Evolutionary conservation across 1,139 yeast genomes (phyloP).

Genomic region (Magnusiomyces sp.): DNA sequence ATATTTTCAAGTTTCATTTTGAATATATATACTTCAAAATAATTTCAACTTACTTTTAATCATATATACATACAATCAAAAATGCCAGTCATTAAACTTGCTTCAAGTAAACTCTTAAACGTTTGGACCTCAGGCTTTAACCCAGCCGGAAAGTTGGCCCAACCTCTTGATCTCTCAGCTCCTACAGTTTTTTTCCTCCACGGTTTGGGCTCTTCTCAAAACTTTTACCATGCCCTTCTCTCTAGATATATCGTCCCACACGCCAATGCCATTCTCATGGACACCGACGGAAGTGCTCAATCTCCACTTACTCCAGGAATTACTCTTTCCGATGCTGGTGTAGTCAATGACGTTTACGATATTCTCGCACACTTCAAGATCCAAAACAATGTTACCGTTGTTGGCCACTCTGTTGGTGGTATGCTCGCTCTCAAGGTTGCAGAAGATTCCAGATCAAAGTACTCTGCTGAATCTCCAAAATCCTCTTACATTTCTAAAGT

Average conservation of each 20-base stretch:
- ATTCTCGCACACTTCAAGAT: constrained; percentile 20
- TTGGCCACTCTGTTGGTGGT: constrained; percentile 33
- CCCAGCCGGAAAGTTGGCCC: constrained; percentile 4
- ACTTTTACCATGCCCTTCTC: constrained; percentile 25
- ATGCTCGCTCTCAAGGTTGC: constrained; percentile 26
- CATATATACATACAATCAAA: not conserved
- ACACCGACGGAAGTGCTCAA: constrained; percentile 27
- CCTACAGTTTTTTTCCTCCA: constrained; percentile 25
- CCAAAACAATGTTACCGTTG: constrained; percentile 17
- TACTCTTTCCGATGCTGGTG: constrained; percentile 18
- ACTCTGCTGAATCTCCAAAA: constrained; percentile 4
- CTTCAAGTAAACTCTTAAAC: constrained; percentile 7
- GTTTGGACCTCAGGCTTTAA: constrained; percentile 10
- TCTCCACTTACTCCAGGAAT: constrained; percentile 16
- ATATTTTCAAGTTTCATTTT: too few relatives aligned
- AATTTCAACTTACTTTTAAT: not conserved
- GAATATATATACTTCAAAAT: not conserved
- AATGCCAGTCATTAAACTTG: not conserved
- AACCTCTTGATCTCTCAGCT: constrained; percentile 4
- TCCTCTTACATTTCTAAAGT: too few relatives aligned
- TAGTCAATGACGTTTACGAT: constrained; percentile 22
- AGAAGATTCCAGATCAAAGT: constrained; percentile 5
- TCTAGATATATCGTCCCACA: constrained; percentile 14
- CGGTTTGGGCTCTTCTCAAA: constrained; percentile 30
- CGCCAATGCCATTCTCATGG: constrained; percentile 24